These are phyloP conservation scores for Priceomyces fermenticarens DNA, from an alignment of 805 yeast genomes.

Conservation along the genomic window DNA sequence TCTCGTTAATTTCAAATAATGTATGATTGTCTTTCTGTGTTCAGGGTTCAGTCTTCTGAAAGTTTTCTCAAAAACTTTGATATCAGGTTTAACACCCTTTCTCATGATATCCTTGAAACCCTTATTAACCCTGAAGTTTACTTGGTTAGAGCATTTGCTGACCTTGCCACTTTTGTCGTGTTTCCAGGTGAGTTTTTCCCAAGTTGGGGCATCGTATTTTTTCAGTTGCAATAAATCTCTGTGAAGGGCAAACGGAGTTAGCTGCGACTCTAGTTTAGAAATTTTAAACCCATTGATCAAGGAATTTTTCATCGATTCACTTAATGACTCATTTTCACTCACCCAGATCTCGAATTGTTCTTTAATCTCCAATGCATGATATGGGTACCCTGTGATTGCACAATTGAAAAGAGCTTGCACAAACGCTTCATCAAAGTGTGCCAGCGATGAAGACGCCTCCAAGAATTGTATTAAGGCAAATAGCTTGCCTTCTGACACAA, in stretches of 20 bases:
- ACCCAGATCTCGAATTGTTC: constrained; percentile 13
- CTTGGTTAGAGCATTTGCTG: constrained; percentile 19
- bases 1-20: constrained; percentile 16
- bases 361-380: constrained; percentile 23
- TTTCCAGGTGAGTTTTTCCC: constrained; percentile 19
- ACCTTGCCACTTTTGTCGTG: constrained; percentile 12
- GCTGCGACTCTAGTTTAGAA: constrained; percentile 19
- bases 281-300: constrained; percentile 15
- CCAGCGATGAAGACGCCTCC: constrained; percentile 10
- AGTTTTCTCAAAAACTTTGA: constrained; percentile 27
- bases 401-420: constrained; percentile 25
- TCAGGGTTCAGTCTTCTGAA: constrained; percentile 22
- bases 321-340: constrained; percentile 5
- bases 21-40: constrained; percentile 21
- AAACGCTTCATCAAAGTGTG: constrained; percentile 20
- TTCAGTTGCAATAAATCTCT: constrained; percentile 11
- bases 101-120: constrained; percentile 32
- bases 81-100: constrained; percentile 37
- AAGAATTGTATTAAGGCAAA: constrained; percentile 25
- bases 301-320: constrained; percentile 9
- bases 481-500: constrained; percentile 24
- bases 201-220: constrained; percentile 23
- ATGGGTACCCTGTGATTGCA: constrained; percentile 33
- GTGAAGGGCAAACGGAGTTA: constrained; percentile 23
- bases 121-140: constrained; percentile 25